Evolutionary conservation across 2,329 filamentous ascomycete genomes (phyloP).

Genomic region (Ophiostoma quercus): DNA sequence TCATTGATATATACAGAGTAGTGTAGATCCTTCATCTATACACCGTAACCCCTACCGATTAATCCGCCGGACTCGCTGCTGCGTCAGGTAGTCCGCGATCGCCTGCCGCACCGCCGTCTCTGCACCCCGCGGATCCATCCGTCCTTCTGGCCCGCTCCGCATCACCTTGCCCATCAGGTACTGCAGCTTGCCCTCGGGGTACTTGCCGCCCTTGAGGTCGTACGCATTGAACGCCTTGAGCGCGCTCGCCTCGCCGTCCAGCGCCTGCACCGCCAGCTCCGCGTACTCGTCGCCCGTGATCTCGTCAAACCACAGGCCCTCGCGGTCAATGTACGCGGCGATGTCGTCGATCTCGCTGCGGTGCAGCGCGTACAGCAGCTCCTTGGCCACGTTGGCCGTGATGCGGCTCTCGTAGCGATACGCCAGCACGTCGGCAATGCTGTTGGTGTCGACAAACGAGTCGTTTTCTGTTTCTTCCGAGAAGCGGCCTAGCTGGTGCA

Average conservation of each 20-base stretch:
- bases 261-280: constrained; percentile 41
- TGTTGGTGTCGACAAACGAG: constrained; percentile 40
- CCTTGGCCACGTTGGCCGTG: constrained; percentile 54
- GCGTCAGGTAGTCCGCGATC: constrained; percentile 26
- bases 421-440: constrained; percentile 49
- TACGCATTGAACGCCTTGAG: constrained; percentile 41
- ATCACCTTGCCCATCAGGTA: constrained; percentile 57
- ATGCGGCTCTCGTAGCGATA: constrained; percentile 47
- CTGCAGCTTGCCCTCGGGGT: constrained; percentile 56
- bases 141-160: constrained; percentile 47
- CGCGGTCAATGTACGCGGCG: constrained; percentile 41
- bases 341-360: constrained; percentile 42
- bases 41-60: not conserved
- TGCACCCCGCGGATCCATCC: constrained; percentile 50
- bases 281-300: constrained; percentile 46
- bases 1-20: not conserved
- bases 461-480: constrained; percentile 41
- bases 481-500: constrained; percentile 69
- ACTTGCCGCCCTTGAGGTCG: constrained; percentile 28
- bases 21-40: not conserved
- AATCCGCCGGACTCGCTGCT: not conserved
- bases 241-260: constrained; percentile 45
- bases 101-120: constrained; percentile 42
- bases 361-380: constrained; percentile 51
- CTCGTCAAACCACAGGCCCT: constrained; percentile 52